Conservation (phyloP, 2,329 filamentous ascomycete species). For the Colletotrichum orchidophilum region DNA sequence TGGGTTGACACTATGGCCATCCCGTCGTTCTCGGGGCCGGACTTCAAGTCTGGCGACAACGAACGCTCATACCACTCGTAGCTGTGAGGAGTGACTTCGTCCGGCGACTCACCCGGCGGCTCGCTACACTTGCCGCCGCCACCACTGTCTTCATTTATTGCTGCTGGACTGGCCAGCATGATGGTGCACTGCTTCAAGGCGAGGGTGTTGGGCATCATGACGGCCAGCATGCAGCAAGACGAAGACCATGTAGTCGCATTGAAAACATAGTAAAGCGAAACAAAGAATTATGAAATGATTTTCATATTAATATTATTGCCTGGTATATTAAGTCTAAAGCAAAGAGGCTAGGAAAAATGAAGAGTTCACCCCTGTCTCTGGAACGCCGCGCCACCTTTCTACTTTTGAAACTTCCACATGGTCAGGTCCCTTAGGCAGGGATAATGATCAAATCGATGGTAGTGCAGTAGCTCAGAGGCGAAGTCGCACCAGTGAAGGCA, state of each 20-base stretch:
- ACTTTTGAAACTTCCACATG: background rate
- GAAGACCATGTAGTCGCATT: too few relatives aligned
- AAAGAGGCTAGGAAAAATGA: background rate
- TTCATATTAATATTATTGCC: background rate
- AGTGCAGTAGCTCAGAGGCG: background rate
- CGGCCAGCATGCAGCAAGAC: too few relatives aligned
- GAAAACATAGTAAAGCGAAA: too few relatives aligned
- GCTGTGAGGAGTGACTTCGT: conserved; percentile 18
- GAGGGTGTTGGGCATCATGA: too few relatives aligned
- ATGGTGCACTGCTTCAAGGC: too few relatives aligned
- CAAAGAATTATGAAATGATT: too few relatives aligned
- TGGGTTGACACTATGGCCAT: conserved; percentile 38
- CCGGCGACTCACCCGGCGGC: background rate
- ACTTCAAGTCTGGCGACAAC: conserved; percentile 16
- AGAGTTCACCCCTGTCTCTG: background rate
- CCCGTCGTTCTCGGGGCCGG: conserved; percentile 35
- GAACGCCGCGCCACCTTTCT: background rate
- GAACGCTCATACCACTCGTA: conserved; percentile 38
- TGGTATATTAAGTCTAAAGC: background rate
- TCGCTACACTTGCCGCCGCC: too few relatives aligned
- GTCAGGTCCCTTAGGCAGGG: background rate
- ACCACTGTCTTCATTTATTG: conserved; percentile 1
- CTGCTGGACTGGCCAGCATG: too few relatives aligned
- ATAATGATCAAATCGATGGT: background rate
- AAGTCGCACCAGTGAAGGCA: background rate